Evolutionary conservation across 1,284 basidiomycete genomes (phyloP).

Genomic region (Microbotryomycetes sp.): DNA sequence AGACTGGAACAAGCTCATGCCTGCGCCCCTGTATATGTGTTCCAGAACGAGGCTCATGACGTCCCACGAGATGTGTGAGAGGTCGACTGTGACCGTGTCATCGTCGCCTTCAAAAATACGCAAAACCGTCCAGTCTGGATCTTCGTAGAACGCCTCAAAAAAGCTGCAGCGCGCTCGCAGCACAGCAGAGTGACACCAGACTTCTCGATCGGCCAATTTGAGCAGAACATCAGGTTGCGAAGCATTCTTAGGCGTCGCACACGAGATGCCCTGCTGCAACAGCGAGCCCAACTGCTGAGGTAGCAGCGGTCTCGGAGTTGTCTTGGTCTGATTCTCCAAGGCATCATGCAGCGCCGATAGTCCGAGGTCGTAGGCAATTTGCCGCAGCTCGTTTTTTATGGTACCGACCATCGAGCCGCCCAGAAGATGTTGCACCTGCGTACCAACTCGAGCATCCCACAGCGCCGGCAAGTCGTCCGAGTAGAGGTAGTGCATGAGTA

Average conservation of each 20-base stretch:
- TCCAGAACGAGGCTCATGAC: constrained; percentile 68
- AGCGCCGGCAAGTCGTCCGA: constrained; percentile 72
- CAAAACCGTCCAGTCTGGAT: constrained; percentile 67
- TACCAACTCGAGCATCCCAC: constrained; percentile 71
- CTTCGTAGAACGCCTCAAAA: constrained; percentile 78
- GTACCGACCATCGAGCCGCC: constrained; percentile 42
- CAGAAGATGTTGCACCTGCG: constrained; percentile 13
- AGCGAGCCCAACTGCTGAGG: constrained; percentile 49
- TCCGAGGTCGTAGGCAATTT: constrained; percentile 51
- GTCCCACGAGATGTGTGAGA: constrained; percentile 67
- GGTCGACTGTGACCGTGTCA: constrained; percentile 54
- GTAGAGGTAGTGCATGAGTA: constrained; percentile 81
- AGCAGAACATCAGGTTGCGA: constrained; percentile 65
- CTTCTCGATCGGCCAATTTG: constrained; percentile 59
- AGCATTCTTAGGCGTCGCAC: neutral
- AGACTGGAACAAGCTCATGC: constrained; percentile 61
- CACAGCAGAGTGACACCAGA: constrained; percentile 65
- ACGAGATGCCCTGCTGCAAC: constrained; percentile 38
- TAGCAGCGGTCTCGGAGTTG: constrained; percentile 46
- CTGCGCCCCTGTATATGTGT: constrained; percentile 71
- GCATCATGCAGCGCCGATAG: constrained; percentile 29
- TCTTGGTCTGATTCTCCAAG: constrained; percentile 34
- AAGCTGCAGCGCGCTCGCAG: constrained; percentile 76
- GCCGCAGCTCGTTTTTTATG: constrained; percentile 57
- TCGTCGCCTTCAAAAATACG: constrained; percentile 52